Percentiles rank a stretch among this genome's conserved stretches.
phyloP scores from a whole-genome alignment of 2,329 filamentous ascomycete genomes.

The Aspergillus jensenii region DNA sequence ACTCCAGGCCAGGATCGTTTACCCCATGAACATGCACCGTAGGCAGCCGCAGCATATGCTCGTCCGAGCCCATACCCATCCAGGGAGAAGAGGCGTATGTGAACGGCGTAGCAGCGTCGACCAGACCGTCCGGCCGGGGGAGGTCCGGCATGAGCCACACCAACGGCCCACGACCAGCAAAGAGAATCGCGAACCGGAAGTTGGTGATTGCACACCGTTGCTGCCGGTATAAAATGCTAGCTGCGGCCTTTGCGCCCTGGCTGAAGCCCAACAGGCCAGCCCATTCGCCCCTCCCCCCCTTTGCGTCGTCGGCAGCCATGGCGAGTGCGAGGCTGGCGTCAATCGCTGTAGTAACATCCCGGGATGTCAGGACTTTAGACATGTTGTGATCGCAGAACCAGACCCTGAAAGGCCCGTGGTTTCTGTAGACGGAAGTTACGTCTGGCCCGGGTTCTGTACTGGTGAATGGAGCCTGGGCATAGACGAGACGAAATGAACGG shows the following conservation, averaged over 20 bases:
- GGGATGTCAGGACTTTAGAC: neutral
- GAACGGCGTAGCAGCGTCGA: neutral
- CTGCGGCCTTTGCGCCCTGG: conserved; percentile 64
- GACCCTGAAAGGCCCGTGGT: conserved; percentile 63
- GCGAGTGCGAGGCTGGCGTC: conserved; percentile 36
- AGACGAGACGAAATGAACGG: conserved; percentile 6
- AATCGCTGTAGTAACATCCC: conserved; percentile 39
- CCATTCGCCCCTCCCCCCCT: conserved; percentile 53
- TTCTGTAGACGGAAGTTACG: conserved; percentile 64
- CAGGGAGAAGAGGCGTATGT: neutral
- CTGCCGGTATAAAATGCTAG: conserved; percentile 61
- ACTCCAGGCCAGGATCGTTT: conserved; percentile 45
- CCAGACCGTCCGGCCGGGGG: conserved; percentile 32
- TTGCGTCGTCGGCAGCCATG: conserved; percentile 53
- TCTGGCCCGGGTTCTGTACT: conserved; percentile 52
- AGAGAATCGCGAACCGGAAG: conserved; percentile 61
- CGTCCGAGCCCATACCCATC: neutral
- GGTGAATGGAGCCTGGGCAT: conserved; percentile 4
- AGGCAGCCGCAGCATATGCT: conserved; percentile 48
- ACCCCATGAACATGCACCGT: conserved; percentile 69
- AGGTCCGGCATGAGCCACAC: conserved; percentile 42
- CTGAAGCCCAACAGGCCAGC: conserved; percentile 66
- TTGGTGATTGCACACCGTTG: conserved; percentile 45
- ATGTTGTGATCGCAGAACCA: conserved; percentile 41
- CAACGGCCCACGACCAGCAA: conserved; percentile 62